Evolutionary conservation across 305 asterid species (phyloP), one percentile per base, ranked within the genome.

Genomic region (Rubia balearica): DNA sequence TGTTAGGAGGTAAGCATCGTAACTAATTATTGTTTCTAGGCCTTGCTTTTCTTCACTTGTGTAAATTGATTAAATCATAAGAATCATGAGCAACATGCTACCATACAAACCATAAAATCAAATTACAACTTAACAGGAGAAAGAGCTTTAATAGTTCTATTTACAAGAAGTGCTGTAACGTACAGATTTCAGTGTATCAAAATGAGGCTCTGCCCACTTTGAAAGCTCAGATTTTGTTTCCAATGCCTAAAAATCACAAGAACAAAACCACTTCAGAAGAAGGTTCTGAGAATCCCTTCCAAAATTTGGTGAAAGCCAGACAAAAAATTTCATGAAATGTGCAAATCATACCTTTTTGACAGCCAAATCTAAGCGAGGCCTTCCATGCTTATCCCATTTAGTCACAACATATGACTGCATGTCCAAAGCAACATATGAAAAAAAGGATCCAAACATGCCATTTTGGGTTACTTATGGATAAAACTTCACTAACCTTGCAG

Each of bases 351-450:
- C 88, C 88, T 81, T 79, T 78, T 76, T 69, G 27, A 80, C 61
- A 48, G 78, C 53, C 64, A 60, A 71, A 71, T 80, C 81, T 45
- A 83, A 68, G 60, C 68, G 45, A 72, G 88, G 86, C 61, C 72
- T 74, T 60, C 73, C 90, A 36, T 70, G 76, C 78, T 72, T 80
- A 74, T 77, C 72, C 90, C 88, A 85, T 19, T 73, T 63, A 70
- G 75, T 73, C 70, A 73, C 19, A 41, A 81, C 71, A 75, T 72
- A 64, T 10, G 82, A 76, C 90, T 85, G 77, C 80, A 76, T 45
- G 51, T 65, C 78, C 75, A 79, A 76, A 73, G 70, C 10, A 62
- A 71, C 24, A 74, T 49, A 68, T 70, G 45, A 75, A 63, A 13
- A 46, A 49, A 46, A 61, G 33, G 13, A 49, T 68, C 42, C 14